These are phyloP conservation scores for Lactarius psammicola DNA, from an alignment of 768 basidiomycete species.

Conservation along the genomic window DNA sequence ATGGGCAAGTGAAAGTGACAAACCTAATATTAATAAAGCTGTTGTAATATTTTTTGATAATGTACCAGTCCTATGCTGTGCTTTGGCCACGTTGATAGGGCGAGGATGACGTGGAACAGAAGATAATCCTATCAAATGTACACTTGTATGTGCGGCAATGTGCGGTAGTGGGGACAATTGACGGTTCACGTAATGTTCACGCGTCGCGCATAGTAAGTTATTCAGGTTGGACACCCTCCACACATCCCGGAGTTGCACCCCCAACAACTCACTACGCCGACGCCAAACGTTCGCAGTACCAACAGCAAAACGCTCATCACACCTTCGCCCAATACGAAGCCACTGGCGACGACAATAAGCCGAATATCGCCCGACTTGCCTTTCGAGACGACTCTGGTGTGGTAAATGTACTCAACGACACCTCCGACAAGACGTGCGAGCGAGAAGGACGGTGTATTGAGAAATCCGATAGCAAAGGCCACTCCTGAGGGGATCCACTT, in stretches of 20 bases:
- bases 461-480: constrained; percentile 92
- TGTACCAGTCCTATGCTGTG: neutral
- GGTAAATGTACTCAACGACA: constrained; percentile 69
- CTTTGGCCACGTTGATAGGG: constrained; percentile 17
- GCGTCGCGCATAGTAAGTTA: neutral
- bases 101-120: constrained; percentile 19
- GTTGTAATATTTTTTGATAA: neutral
- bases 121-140: neutral
- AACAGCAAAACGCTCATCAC: constrained; percentile 82
- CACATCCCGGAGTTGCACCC: constrained; percentile 81
- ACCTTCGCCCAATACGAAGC: constrained; percentile 95
- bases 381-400: constrained; percentile 47
- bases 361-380: constrained; percentile 58
- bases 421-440: constrained; percentile 90
- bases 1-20: neutral
- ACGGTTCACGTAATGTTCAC: neutral
- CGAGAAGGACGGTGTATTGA: constrained; percentile 94
- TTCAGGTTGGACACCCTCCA: constrained; percentile 49
- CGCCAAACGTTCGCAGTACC: constrained; percentile 66
- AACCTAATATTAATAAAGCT: constrained; percentile 6
- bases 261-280: constrained; percentile 78
- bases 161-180: no score
- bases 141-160: neutral
- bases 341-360: constrained; percentile 86
- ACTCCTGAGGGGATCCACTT: constrained; percentile 89